A percentile compares a stretch with the other conserved stretches of the same genome.
These are phyloP conservation scores for Pseudocercospora fijiensis DNA, from an alignment of 2,329 filamentous ascomycete species.

Conservation along the genomic window DNA sequence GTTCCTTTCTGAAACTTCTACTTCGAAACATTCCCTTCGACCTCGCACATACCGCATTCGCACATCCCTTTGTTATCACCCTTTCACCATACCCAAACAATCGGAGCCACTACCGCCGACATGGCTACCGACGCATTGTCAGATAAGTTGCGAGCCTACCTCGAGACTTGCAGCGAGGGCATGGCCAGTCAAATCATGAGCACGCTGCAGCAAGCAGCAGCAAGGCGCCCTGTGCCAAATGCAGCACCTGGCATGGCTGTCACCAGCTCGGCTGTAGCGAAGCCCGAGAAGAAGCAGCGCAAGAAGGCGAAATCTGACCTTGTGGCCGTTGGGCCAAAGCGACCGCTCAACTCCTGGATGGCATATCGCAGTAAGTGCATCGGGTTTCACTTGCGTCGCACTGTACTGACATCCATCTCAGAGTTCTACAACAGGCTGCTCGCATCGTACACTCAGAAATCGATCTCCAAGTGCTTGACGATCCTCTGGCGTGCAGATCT, in stretches of 20 bases:
- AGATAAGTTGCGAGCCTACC: constrained; percentile 21
- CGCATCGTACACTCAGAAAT: constrained; percentile 46
- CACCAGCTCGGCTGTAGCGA: constrained; percentile 9
- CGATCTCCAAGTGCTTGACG: constrained; percentile 52
- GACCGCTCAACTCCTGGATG: constrained; percentile 23
- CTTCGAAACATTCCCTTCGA: constrained; percentile 22
- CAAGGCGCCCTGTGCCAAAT: constrained; percentile 13
- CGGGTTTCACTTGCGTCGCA: no score
- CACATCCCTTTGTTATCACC: constrained; percentile 32
- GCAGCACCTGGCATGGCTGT: constrained; percentile 23
- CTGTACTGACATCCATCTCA: no score
- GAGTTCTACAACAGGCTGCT: constrained; percentile 21
- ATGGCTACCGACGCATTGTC: constrained; percentile 27
- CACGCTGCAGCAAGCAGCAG: no score
- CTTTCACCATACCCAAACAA: constrained; percentile 30
- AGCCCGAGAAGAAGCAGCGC: constrained; percentile 26
- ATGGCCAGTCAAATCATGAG: neutral
- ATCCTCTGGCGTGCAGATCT: constrained; percentile 53
- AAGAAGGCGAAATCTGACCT: constrained; percentile 21
- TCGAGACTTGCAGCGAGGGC: constrained; percentile 20
- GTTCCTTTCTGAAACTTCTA: constrained; percentile 9
- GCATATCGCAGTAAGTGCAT: constrained; percentile 16
- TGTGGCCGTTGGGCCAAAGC: constrained; percentile 15
- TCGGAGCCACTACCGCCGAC: constrained; percentile 26
- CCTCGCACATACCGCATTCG: constrained; percentile 27